These are phyloP conservation scores for Xylaria cubensis DNA, from an alignment of 495 filamentous ascomycete species.

Conservation along the genomic window DNA sequence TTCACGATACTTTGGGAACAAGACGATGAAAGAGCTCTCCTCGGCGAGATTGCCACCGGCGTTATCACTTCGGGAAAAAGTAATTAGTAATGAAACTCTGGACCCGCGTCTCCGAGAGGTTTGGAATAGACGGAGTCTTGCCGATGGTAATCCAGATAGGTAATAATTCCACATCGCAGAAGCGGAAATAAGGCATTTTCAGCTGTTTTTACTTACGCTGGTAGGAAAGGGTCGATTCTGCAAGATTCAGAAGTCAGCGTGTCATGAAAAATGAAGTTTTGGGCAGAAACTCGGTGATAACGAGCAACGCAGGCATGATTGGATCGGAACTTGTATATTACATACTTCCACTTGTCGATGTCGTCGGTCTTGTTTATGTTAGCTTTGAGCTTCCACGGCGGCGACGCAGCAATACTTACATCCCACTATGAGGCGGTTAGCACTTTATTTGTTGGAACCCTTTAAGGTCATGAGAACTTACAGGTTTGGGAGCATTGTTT, in stretches of 20 bases:
- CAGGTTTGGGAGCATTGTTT: constrained; percentile 25
- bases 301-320: not conserved
- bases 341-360: constrained; percentile 31
- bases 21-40: constrained; percentile 67
- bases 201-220: constrained; percentile 19
- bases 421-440: constrained; percentile 29
- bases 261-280: not conserved
- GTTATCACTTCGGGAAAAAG: constrained; percentile 66
- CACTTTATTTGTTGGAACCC: not conserved
- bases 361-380: constrained; percentile 27
- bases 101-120: not conserved
- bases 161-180: too few species aligned
- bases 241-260: constrained; percentile 8
- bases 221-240: constrained; percentile 26
- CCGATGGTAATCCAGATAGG: not conserved
- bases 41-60: constrained; percentile 84
- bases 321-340: not conserved
- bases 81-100: constrained; percentile 1
- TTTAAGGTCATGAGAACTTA: constrained; percentile 19
- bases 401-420: constrained; percentile 10
- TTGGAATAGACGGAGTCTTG: not conserved
- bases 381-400: constrained; percentile 3
- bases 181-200: not conserved
- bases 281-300: not conserved
- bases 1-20: constrained; percentile 99